Evolutionary conservation across 2,329 filamentous ascomycete species (phyloP), one percentile per base, ranked within the genome.

Genomic region (Nannizzia gypsea): DNA sequence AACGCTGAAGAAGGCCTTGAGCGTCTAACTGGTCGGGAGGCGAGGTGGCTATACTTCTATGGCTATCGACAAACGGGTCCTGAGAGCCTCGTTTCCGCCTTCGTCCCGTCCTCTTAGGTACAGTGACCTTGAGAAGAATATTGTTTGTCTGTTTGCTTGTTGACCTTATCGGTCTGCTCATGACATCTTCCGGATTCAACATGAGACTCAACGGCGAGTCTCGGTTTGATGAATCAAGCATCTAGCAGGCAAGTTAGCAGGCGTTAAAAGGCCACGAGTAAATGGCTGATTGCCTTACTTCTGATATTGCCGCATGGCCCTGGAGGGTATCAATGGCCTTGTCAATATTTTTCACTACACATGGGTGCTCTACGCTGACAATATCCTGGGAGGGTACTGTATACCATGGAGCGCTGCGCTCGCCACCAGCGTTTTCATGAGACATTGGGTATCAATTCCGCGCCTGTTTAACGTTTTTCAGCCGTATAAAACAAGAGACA

Each of bases 41-140:
- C 62, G 67, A 56, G 72, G 46, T 56, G 69, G 56, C 64, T 48
- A 62, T 67, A 1, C 69, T 54, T 15, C 73, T 63, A 11, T 75
- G 68, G 3, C 73, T 38, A 57, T 78, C 78, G 44, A 78, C 73
- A 68, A 84, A 92, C 0, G 86, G 84, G 3, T 79, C 86, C 59
- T 85, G 71, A 3, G 83, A 84, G n/a, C 89, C 90, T 66, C 86
- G 80, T 75, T 91, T 96, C 61, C 91, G 83, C 73, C 88, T 95
- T 62, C 90, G 83, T 2, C 91, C 91, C 1, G 90, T 96, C 60
- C 89, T 80, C 71, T 86, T 93, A 0, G 93, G 92, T 0, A 97
- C 83, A 0, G 87, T 90, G 59, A 99, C 80, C 70, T 90, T 91
- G 58, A 99, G 78, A 20, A 97, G 80, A 20, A 97, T 76, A 68